Percentiles rank a stretch among this genome's conserved stretches.
Conservation (phyloP, 208 protist species). For the Leishmania guyanensis region DNA sequence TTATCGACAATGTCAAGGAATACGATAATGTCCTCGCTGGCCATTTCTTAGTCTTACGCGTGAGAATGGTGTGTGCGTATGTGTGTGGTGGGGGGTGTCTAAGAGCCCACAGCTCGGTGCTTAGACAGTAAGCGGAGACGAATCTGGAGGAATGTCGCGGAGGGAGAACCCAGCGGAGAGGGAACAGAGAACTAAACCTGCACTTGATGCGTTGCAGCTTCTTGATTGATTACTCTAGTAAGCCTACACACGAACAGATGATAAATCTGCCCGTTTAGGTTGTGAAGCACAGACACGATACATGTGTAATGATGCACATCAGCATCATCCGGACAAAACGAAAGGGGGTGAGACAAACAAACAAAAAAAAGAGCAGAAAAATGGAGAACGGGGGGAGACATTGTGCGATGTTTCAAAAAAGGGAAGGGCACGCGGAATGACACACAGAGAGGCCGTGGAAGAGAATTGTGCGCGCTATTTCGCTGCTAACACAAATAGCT, state of each 20-base stretch:
- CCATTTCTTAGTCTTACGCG: constrained; percentile 5
- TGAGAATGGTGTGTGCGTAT: background rate
- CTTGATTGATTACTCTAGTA: background rate
- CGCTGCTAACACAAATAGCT: background rate
- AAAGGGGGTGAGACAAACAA: background rate
- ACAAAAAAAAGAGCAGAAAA: background rate
- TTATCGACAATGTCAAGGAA: constrained; percentile 23
- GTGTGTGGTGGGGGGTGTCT: background rate
- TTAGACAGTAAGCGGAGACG: background rate
- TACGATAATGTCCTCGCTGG: constrained; percentile 23
- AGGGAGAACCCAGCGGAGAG: background rate
- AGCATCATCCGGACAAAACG: background rate
- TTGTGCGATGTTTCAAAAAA: background rate
- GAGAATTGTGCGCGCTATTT: background rate
- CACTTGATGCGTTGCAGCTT: background rate
- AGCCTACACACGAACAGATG: background rate
- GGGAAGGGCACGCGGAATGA: background rate
- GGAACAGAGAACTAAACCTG: background rate
- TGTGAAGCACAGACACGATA: background rate
- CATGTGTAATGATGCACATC: background rate
- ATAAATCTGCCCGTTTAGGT: background rate
- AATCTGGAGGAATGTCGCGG: background rate
- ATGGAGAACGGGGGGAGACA: background rate
- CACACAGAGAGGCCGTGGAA: background rate
- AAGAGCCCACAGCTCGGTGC: background rate